Conservation (phyloP, 2,329 filamentous ascomycete genomes). For the Fusarium anthophilum region DNA sequence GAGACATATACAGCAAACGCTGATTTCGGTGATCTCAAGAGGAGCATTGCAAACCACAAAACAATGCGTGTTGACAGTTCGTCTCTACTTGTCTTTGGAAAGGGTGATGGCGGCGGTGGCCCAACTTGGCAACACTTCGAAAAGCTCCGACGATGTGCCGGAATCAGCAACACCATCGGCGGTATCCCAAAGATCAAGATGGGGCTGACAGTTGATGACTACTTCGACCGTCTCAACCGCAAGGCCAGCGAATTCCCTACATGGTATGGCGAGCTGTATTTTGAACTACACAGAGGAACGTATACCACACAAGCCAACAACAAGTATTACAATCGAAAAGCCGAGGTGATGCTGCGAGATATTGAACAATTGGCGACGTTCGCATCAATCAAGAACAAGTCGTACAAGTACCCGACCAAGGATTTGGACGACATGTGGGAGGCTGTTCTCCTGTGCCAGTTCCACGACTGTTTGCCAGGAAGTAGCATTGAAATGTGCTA, state of each 20-base stretch:
- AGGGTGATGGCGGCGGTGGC: constrained; percentile 94
- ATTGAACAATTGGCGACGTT: constrained; percentile 89
- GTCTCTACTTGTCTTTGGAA: constrained; percentile 92
- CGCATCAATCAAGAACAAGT: constrained; percentile 75
- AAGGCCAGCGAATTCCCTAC: constrained; percentile 84
- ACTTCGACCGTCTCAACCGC: constrained; percentile 86
- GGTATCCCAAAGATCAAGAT: constrained; percentile 85
- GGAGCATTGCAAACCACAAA: constrained; percentile 92
- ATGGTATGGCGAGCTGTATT: constrained; percentile 98
- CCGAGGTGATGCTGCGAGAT: constrained; percentile 86
- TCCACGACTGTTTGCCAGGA: constrained; percentile 96
- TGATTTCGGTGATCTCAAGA: constrained; percentile 91
- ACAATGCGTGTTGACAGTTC: constrained; percentile 93
- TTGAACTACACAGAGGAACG: constrained; percentile 95
- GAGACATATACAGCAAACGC: constrained; percentile 97
- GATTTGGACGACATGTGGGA: constrained; percentile 99
- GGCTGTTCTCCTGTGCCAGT: constrained; percentile 88
- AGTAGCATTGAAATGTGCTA: constrained; percentile 99
- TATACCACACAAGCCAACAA: constrained; percentile 98
- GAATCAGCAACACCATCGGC: constrained; percentile 87
- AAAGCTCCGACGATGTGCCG: constrained; percentile 91
- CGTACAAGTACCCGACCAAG: constrained; percentile 91
- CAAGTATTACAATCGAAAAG: constrained; percentile 90
- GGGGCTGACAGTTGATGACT: constrained; percentile 91
- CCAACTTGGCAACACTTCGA: constrained; percentile 94